Base-by-base conservation (phyloP, 202 grass and related monocot species). In the Tripidium arundinaceum region DNA sequence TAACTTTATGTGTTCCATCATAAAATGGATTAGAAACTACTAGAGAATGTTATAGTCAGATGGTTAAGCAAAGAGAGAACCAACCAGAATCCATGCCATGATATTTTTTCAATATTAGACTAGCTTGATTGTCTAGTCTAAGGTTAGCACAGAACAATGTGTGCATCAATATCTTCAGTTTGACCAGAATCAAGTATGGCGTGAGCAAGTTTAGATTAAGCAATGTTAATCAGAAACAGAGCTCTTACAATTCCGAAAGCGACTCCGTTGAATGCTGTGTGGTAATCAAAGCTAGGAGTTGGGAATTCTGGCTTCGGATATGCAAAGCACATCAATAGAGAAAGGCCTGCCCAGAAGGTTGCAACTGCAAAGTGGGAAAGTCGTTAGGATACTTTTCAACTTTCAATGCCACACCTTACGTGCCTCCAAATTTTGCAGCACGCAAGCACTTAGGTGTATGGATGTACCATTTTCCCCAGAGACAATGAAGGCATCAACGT, bases 161-260 rank as follows among this genome's bases (percentile, higher is more conserved):
- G 14, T 31, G 33, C 22, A 69, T 7, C n/a, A 59, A 59, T 62
- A 39, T 41, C 1, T 57, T 45, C n/a, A 24, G 69, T 68, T 12
- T 60, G 65, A 85, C 58, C 67, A 72, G 11, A 71, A 85, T 66
- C 22, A 40, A 74, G 12, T 42, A 55, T 34, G 45, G 10, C 12
- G 1, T 39, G 41, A 50, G 7, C 65, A 72, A 12, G n/a, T 57
- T 81, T 72, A 10, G 38, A 45, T 65, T 42, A 67, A 80, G 58
- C 10, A 76, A 46, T 16, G 29, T 27, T 16, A 82, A 18, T 66
- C 46, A 68, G 29, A 67, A 54, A 78, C 6, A 89, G 31, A 77
- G 81, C 66, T 79, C 96, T 99, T 91, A 99, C 96, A 86, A 99
- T 95, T 93, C 96, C 96, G 2, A 94, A 95, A 83, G 88, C 88